phyloP scores from a whole-genome alignment of 1,284 basidiomycete species.

The Tremellales sp. region DNA sequence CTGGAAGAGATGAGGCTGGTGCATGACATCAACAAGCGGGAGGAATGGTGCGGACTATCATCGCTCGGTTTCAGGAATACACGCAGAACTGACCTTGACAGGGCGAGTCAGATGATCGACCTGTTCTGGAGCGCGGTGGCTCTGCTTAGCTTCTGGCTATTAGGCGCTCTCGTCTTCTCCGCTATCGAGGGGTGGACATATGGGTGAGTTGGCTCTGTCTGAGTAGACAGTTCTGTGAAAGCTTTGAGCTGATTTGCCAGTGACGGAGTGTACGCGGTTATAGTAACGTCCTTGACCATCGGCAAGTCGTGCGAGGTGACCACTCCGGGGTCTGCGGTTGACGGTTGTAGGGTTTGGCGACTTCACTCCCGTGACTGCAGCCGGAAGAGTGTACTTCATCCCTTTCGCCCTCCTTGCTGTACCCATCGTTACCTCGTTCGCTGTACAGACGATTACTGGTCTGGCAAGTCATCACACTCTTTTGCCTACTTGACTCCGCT shows the following conservation, averaged over 20 bases:
- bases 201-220: constrained; percentile 26
- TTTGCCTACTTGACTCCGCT: neutral
- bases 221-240: neutral
- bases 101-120: constrained; percentile 43
- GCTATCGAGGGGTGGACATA: constrained; percentile 45
- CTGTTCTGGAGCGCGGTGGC: constrained; percentile 38
- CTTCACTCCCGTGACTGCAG: constrained; percentile 32
- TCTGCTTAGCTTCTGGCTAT: constrained; percentile 45
- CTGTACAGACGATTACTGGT: constrained; percentile 49
- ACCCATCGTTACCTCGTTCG: constrained; percentile 51
- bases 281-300: constrained; percentile 45
- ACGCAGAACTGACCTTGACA: constrained; percentile 9
- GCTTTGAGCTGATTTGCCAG: constrained; percentile 10
- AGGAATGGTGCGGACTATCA: constrained; percentile 33
- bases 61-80: neutral
- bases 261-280: constrained; percentile 29
- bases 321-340: neutral
- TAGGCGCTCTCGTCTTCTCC: constrained; percentile 44
- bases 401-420: constrained; percentile 50
- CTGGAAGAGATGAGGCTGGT: constrained; percentile 47
- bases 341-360: constrained; percentile 39
- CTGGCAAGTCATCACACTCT: constrained; percentile 28
- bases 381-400: constrained; percentile 46
- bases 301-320: constrained; percentile 15
- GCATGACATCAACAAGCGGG: constrained; percentile 38